A percentile compares a stretch with the other conserved stretches of the same genome.
Conservation (phyloP, 2,329 filamentous ascomycete genomes). For the Hymenoscyphus scutula region DNA sequence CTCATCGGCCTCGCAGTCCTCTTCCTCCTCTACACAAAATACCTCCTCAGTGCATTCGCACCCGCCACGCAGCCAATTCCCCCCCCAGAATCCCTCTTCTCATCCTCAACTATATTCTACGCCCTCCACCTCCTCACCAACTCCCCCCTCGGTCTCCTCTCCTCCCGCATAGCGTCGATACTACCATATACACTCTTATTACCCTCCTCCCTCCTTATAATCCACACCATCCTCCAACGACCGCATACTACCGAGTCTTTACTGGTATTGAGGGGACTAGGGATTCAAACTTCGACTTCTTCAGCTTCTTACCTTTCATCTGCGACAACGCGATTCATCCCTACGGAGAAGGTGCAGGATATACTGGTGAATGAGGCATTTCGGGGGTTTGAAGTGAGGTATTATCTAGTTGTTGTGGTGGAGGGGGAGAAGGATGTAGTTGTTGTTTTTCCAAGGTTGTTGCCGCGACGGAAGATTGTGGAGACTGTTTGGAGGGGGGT, state of each 20-base stretch:
- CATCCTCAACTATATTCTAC: constrained; percentile 30
- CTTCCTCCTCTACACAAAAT: constrained; percentile 51
- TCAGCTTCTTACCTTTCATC: constrained; percentile 64
- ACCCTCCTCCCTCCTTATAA: constrained; percentile 37
- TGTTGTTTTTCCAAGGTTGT: constrained; percentile 84
- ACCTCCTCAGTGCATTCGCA: constrained; percentile 34
- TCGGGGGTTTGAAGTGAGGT: constrained; percentile 83
- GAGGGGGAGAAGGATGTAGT: constrained; percentile 85
- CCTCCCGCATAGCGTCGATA: constrained; percentile 35
- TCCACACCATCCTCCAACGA: constrained; percentile 47
- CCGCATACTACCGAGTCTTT: constrained; percentile 73
- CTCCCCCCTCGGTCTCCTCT: constrained; percentile 36
- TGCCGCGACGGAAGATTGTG: constrained; percentile 72
- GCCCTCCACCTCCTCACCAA: constrained; percentile 29
- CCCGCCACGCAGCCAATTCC: constrained; percentile 3
- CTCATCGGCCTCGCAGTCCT: constrained; percentile 42
- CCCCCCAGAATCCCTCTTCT: constrained; percentile 15
- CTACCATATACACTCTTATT: constrained; percentile 43
- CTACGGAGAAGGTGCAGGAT: constrained; percentile 87
- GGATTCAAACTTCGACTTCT: constrained; percentile 80
- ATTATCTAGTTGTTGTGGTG: constrained; percentile 86
- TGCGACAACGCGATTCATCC: constrained; percentile 72
- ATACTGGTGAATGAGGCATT: constrained; percentile 96
- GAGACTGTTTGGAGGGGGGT: constrained; percentile 90
- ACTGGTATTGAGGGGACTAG: constrained; percentile 82